phyloP scores from a whole-genome alignment of 1,284 basidiomycete species.

The Trametes hirsuta region DNA sequence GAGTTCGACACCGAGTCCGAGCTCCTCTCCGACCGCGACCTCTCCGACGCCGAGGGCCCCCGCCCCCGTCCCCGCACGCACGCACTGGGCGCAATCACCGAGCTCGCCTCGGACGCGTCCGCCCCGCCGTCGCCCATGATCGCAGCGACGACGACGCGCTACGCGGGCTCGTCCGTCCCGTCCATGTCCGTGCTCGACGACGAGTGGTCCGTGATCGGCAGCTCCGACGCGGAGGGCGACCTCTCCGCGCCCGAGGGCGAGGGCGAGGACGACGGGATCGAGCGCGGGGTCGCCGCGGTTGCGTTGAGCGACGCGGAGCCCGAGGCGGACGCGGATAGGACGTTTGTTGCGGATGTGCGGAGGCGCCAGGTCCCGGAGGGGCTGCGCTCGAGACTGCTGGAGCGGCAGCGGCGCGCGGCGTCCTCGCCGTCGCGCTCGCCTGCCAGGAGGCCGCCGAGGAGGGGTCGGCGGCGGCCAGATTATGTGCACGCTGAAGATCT shows the following conservation, averaged over 20 bases:
- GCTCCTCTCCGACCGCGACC: slow-evolving; percentile 53
- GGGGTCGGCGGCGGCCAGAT: slow-evolving; percentile 24
- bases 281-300: slow-evolving; percentile 21
- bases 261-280: slow-evolving; percentile 17
- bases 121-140: slow-evolving; percentile 23
- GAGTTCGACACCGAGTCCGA: slow-evolving; percentile 51
- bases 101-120: slow-evolving; percentile 23
- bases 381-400: slow-evolving; percentile 33
- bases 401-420: slow-evolving; percentile 33
- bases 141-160: background rate
- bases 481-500: slow-evolving; percentile 8
- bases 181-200: slow-evolving; percentile 22
- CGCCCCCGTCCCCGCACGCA: slow-evolving; percentile 26
- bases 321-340: slow-evolving; percentile 16
- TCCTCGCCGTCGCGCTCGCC: slow-evolving; percentile 48
- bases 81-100: slow-evolving; percentile 38
- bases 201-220: slow-evolving; percentile 34
- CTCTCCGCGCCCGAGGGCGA: slow-evolving; percentile 27
- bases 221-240: slow-evolving; percentile 34
- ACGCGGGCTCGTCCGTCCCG: slow-evolving; percentile 3
- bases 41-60: slow-evolving; percentile 47
- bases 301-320: slow-evolving; percentile 22
- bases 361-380: slow-evolving; percentile 27
- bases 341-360: slow-evolving; percentile 33
- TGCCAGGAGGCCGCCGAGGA: slow-evolving; percentile 34